Base-by-base conservation (phyloP, 2,329 filamentous ascomycete genomes). In the Penicillium italicum region DNA sequence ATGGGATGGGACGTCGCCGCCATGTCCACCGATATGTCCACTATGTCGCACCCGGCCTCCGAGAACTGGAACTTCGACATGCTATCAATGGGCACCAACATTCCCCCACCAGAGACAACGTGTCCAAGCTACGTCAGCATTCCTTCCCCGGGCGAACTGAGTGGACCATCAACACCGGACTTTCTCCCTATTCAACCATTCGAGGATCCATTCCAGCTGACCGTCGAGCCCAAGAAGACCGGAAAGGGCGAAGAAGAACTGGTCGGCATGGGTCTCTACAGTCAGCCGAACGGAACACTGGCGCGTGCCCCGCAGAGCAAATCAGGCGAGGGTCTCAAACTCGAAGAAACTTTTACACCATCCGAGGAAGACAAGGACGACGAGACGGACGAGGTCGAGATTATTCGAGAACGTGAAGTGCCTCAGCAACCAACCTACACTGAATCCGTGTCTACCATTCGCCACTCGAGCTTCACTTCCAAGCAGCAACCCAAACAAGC, bases 311-410 rank as follows among this genome's bases (percentile, higher is more conserved):
- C 89, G 18, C 72, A 85, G 44, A 81, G 81, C 24, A 74, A 81
- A 8, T 70, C 76, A 18, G 88, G 89, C 55, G 90, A 90, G 71
- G 89, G 89, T 0, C 76, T 93, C 62, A 93, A 91, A 70, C 77
- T 94, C 4, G 89, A 93, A 72, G 89, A 92, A 70, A 89, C 88
- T 0, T 93, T 76, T 53, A 72, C 68, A 82, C 88, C 87, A 84
- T 71, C 89, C 81, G 76, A 81, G 26, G 82, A 84, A 0, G 80
- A 79, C 10, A 80, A 82, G 5, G 84, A 86, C 20, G 83, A 84
- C 2, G 84, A 83, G 16, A 79, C 79, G 0, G 80, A 80, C 0
- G 79, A 81, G 30, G 61, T 58, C 7, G 64, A 69, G 42, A 57
- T 12, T 40, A 58, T 51, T 18, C 46, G 37, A 12, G 12, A 49